Percentiles rank a stretch among this genome's conserved stretches.
phyloP scores from a whole-genome alignment of 139 green algal species.

The Parachlorella kessleri region DNA sequence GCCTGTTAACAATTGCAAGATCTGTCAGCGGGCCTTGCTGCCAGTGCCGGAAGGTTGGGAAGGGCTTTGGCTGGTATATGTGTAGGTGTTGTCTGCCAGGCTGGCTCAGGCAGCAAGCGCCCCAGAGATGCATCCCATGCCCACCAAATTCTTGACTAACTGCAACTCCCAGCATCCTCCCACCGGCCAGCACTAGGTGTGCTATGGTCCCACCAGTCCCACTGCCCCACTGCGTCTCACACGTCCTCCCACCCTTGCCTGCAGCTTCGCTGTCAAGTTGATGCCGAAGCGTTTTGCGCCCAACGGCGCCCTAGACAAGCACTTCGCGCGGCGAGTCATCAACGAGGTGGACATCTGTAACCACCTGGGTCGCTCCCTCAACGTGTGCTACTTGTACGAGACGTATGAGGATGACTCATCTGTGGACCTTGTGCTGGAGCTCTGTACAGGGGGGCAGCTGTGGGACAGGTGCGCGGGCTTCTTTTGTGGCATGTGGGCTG shows the following conservation, averaged over 20 bases:
- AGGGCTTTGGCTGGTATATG: too few relatives aligned
- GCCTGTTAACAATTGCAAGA: too few relatives aligned
- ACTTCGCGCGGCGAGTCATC: conserved; percentile 65
- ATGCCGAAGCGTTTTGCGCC: conserved; percentile 63
- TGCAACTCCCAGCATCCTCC: too few relatives aligned
- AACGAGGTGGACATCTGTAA: conserved; percentile 81
- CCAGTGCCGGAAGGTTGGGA: too few relatives aligned
- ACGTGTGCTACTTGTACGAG: conserved; percentile 68
- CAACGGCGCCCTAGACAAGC: conserved; percentile 48
- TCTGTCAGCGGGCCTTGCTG: too few relatives aligned
- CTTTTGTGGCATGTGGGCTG: too few relatives aligned
- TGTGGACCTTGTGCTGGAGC: conserved; percentile 82
- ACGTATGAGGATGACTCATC: conserved; percentile 67
- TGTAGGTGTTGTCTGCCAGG: too few relatives aligned
- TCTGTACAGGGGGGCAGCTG: conserved; percentile 59
- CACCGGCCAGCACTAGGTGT: too few relatives aligned
- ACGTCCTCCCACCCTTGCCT: background rate
- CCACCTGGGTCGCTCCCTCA: conserved; percentile 70
- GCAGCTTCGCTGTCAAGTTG: conserved; percentile 74
- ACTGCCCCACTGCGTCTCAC: background rate
- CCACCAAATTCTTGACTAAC: too few relatives aligned
- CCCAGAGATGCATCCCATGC: too few relatives aligned
- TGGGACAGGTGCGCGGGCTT: conserved; percentile 53
- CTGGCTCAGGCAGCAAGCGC: too few relatives aligned
- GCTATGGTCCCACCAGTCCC: too few relatives aligned